Evolutionary conservation across 176 grass and related monocot genomes (phyloP), one percentile per base, ranked within the genome.

Genomic region (Puccinellia tenuiflora): DNA sequence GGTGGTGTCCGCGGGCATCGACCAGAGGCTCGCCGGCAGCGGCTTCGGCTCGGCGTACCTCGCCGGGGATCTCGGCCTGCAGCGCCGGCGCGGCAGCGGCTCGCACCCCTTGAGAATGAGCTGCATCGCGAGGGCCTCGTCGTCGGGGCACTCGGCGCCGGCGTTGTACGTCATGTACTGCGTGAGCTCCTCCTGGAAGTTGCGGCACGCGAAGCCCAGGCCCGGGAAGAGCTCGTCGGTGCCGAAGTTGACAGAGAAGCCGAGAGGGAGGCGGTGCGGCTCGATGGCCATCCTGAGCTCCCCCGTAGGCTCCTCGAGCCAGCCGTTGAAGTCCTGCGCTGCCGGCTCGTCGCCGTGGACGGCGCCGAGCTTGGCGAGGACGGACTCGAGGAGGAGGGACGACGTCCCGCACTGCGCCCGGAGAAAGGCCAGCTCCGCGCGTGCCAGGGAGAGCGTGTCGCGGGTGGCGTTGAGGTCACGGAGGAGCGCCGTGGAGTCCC

Each of bases 81-180:
- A 98, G 1, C 91, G 91, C 4, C 93, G 81, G 9, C 89, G 88
- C 5, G 96, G 96, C 16, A 98, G 83, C 35, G 96, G 93, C 73
- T 98, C 96, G 83, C 96, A 98, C 9, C 92, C 91, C 87, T 85
- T 91, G 77, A 96, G 84, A 73, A 85, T 83, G n/a, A 96, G 94
- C 85, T 81, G 84, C 81, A 93, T 88, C 40, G 81, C 88, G 33
- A 91, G 64, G 16, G 65, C 86, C 14, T 87, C 91, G 68, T 96
- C 94, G 34, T 88, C 82, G 65, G 88, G 91, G 86, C 91, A 96
- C 79, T 87, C 88, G 39, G 3, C 91, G 33, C 84, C 45, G 12
- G 84, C 84, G 52, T 81, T 30, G 77, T 96, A 96, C 26, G 87
- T 16, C 77, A 96, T 81, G 86, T 89, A 96, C 89, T 9, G 75